These are phyloP conservation scores for Candida sp. DNA, from an alignment of 1,139 yeast genomes.

Conservation along the genomic window DNA sequence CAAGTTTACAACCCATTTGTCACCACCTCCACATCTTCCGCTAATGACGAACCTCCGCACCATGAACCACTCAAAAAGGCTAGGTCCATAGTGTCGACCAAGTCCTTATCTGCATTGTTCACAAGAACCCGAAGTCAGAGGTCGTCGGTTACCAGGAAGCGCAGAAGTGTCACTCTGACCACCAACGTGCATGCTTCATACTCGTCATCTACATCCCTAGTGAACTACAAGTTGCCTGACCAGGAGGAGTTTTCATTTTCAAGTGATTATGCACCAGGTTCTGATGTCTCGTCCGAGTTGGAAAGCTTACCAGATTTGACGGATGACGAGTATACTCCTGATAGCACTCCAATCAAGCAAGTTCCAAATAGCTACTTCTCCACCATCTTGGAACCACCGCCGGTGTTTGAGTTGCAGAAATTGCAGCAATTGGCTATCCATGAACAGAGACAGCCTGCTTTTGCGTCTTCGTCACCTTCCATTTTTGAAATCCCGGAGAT, in stretches of 20 bases:
- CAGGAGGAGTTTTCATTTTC: conserved; percentile 22
- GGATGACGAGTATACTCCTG: conserved; percentile 32
- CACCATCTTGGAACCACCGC: conserved; percentile 12
- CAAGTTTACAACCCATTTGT: conserved; percentile 24
- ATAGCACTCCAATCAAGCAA: conserved; percentile 26
- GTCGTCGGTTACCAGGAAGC: background rate
- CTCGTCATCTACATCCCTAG: background rate
- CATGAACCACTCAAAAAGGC: conserved; percentile 16
- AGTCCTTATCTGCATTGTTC: conserved; percentile 14
- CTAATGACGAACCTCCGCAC: background rate
- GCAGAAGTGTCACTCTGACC: background rate
- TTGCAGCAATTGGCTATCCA: background rate
- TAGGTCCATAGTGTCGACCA: conserved; percentile 16
- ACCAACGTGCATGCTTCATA: background rate
- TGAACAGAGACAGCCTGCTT: background rate
- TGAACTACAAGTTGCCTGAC: conserved; percentile 10
- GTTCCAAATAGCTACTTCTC: conserved; percentile 5
- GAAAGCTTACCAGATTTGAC: conserved; percentile 43
- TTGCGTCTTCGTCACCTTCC: conserved; percentile 25
- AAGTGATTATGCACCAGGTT: background rate
- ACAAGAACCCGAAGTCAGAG: conserved; percentile 8
- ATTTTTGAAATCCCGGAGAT: conserved; percentile 84
- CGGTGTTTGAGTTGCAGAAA: background rate
- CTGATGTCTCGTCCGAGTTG: conserved; percentile 28
- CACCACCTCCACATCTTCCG: conserved; percentile 9